Conservation (phyloP, 2,329 filamentous ascomycete genomes). For the Alternaria sp. region DNA sequence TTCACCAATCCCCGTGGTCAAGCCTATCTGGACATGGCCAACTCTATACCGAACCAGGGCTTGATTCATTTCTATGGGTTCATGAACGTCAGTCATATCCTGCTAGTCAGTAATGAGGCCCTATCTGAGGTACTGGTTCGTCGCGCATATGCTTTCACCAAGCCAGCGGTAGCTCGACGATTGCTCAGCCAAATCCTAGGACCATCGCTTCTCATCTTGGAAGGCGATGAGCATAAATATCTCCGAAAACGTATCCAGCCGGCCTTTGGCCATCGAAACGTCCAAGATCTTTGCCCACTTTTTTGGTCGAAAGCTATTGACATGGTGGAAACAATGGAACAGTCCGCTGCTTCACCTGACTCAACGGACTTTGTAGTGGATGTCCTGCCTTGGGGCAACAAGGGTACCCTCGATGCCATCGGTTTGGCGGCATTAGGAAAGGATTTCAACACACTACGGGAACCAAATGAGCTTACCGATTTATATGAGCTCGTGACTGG, state of each 20-base stretch:
- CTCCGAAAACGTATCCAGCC: background rate
- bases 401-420: slow-evolving; percentile 1
- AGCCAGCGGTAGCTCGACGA: slow-evolving; percentile 1
- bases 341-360: background rate
- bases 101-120: background rate
- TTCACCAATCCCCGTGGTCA: slow-evolving; percentile 5
- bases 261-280: background rate
- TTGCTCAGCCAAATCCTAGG: background rate
- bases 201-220: background rate
- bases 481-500: slow-evolving; percentile 2
- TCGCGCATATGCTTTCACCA: background rate
- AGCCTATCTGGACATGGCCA: slow-evolving; percentile 4
- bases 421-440: slow-evolving; percentile 2
- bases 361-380: background rate
- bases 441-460: background rate
- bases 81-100: background rate
- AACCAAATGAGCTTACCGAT: background rate
- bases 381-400: background rate
- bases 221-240: slow-evolving; percentile 4
- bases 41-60: background rate
- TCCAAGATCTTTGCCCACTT: background rate
- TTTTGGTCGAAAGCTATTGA: slow-evolving; percentile 10
- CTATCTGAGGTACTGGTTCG: slow-evolving; percentile 6
- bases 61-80: slow-evolving; percentile 4
- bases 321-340: background rate